phyloP scores from a whole-genome alignment of 1,284 basidiomycete species.

The Trichosporon coremiiforme region DNA sequence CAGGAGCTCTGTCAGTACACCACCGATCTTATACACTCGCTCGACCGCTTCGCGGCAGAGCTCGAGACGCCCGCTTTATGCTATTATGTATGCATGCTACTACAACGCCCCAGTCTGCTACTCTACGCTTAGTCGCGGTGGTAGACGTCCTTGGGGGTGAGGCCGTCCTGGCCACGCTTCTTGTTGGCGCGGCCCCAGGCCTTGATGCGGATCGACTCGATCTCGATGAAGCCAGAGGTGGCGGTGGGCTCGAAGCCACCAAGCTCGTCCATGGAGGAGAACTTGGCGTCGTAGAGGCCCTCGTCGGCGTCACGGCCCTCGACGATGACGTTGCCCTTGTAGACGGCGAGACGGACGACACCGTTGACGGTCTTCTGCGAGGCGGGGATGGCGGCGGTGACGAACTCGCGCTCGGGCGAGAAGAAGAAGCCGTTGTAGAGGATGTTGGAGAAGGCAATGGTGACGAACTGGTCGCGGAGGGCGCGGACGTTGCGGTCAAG shows the following conservation, averaged over 20 bases:
- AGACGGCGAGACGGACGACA: slow-evolving; percentile 81
- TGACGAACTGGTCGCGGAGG: slow-evolving; percentile 92
- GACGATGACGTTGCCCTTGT: slow-evolving; percentile 95
- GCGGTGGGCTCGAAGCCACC: slow-evolving; percentile 95
- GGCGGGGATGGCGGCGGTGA: slow-evolving; percentile 82
- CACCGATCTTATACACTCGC: too few species aligned
- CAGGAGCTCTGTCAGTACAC: too few species aligned
- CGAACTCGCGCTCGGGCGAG: slow-evolving; percentile 95
- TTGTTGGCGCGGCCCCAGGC: slow-evolving; percentile 68
- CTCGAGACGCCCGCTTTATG: background rate
- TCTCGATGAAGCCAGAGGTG: slow-evolving; percentile 89
- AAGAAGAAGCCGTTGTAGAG: slow-evolving; percentile 93
- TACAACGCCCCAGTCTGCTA: background rate
- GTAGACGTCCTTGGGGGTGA: slow-evolving; percentile 75
- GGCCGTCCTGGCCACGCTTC: slow-evolving; percentile 76
- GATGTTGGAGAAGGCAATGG: slow-evolving; percentile 83
- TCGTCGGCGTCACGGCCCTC: slow-evolving; percentile 86
- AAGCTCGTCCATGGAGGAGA: slow-evolving; percentile 99
- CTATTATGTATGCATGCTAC: slow-evolving; percentile 22
- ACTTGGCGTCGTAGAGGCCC: slow-evolving; percentile 92
- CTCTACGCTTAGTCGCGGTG: slow-evolving; percentile 56
- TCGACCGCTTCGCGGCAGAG: too few species aligned
- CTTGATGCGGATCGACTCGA: slow-evolving; percentile 93
- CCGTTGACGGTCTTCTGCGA: slow-evolving; percentile 98
- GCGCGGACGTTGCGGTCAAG: slow-evolving; percentile 96